Evolutionary conservation across 2,329 filamentous ascomycete genomes (phyloP), one percentile per base, ranked within the genome.

Genomic region (Bertia moriformis): DNA sequence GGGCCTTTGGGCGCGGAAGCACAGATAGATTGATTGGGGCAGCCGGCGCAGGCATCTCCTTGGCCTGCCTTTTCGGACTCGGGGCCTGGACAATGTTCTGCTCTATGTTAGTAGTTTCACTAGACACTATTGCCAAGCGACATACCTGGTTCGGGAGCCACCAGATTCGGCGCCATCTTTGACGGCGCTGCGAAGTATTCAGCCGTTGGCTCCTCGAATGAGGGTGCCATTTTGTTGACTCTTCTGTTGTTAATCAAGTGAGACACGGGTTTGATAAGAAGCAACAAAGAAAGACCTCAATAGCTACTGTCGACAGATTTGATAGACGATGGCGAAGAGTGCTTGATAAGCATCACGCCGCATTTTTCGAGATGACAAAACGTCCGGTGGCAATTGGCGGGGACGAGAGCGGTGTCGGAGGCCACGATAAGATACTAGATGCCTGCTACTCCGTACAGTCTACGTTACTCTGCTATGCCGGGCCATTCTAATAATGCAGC

Each of bases 1-100:
- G 80, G 79, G 3, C 79, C 80, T 60, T 83, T 84, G 4, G 79
- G 79, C 0, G 78, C 73, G 13, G 78, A 76, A 14, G 79, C 78
- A 55, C 80, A 85, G 45, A 85, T 83, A 18, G 66, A 59, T 61
- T 85, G 78, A 53, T 85, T 85, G 1, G 80, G 80, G 51, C 80
- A 85, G 42, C 78, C 78, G 29, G 70, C 74, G 58, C 80, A 85
- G 39, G 78, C 75, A 53, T 83, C 78, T 40, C 51, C 54, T 45
- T 59, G 54, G 39, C 60, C 60, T 38, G 60, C 60, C 45, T 62
- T 55, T 42, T 71, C 58, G 3, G 68, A 71, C 51, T 75, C 70
- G 7, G 72, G 80, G 3, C 80, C 80, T 13, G 79, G 79, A 50
- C 80, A 85, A 55, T 84, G 77, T 57, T 83, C 78, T 71, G 32